Percentiles rank a stretch among this genome's conserved stretches.
Evolutionary conservation across 2,329 filamentous ascomycete species (phyloP).

Genomic region (Cytospora mali): DNA sequence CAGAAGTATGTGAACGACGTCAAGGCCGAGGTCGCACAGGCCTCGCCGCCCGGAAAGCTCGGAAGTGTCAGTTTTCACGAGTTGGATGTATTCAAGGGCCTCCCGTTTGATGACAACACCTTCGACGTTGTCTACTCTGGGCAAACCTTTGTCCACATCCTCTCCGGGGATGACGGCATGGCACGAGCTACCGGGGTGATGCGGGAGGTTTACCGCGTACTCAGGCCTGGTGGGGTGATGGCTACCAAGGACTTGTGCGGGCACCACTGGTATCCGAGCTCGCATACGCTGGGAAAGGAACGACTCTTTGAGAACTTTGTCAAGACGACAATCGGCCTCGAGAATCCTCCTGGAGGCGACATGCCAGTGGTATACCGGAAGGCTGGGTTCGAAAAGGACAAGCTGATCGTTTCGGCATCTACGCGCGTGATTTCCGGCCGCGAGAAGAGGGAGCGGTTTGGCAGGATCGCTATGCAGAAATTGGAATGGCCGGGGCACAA

Average conservation of each 20-base stretch:
- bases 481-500: background rate
- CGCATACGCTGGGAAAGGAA: background rate
- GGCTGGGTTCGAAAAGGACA: background rate
- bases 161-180: background rate
- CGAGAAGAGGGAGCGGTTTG: background rate
- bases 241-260: constrained; percentile 5
- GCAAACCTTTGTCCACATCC: constrained; percentile 3
- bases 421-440: constrained; percentile 1
- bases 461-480: background rate
- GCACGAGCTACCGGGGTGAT: background rate
- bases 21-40: background rate
- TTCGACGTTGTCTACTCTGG: constrained; percentile 2
- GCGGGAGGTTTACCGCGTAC: background rate
- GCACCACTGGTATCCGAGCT: background rate
- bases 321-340: background rate
- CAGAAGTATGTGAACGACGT: background rate
- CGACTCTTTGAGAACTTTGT: background rate
- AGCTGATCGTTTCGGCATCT: constrained; percentile 2
- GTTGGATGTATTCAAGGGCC: background rate
- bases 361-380: background rate
- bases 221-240: background rate
- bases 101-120: background rate
- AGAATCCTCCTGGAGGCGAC: background rate
- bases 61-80: background rate
- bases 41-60: background rate